phyloP scores from a whole-genome alignment of 352 stramenopile genomes.

The Thraustotheca clavata region DNA sequence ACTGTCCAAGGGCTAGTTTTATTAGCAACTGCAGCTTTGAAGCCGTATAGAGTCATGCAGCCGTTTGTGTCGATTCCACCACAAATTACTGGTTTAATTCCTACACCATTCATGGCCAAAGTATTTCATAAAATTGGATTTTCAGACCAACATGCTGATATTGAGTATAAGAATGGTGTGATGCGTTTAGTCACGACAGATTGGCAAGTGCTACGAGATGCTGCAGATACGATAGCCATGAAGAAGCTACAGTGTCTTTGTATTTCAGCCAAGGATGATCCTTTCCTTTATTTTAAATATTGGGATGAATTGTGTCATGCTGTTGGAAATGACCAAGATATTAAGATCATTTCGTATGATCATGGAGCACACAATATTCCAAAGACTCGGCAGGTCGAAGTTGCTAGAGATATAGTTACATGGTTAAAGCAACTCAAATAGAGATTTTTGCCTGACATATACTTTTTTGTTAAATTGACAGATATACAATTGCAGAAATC shows the following conservation, averaged over 20 bases:
- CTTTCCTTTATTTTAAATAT: not conserved
- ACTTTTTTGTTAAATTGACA: too few species aligned
- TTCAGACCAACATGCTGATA: not conserved
- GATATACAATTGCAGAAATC: too few species aligned
- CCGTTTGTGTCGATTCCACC: not conserved
- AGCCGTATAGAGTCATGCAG: constrained; percentile 8
- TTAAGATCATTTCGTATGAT: not conserved
- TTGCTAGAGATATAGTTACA: not conserved
- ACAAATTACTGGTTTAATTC: not conserved
- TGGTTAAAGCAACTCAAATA: too few species aligned
- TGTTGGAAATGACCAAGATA: not conserved
- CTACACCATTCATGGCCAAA: not conserved
- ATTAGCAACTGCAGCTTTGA: not conserved
- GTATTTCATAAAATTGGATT: constrained; percentile 13
- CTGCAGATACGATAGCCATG: not conserved
- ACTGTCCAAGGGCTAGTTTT: not conserved
- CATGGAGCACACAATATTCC: not conserved
- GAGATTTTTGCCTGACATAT: too few species aligned
- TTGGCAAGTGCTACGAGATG: not conserved
- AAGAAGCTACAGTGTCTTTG: not conserved
- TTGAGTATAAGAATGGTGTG: constrained; percentile 1
- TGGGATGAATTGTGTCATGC: not conserved
- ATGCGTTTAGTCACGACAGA: constrained; percentile 2
- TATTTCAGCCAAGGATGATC: constrained; percentile 2
- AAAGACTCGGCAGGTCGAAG: not conserved